Evolutionary conservation across 768 basidiomycete genomes (phyloP).

Genomic region (Boletus rubescentipes): DNA sequence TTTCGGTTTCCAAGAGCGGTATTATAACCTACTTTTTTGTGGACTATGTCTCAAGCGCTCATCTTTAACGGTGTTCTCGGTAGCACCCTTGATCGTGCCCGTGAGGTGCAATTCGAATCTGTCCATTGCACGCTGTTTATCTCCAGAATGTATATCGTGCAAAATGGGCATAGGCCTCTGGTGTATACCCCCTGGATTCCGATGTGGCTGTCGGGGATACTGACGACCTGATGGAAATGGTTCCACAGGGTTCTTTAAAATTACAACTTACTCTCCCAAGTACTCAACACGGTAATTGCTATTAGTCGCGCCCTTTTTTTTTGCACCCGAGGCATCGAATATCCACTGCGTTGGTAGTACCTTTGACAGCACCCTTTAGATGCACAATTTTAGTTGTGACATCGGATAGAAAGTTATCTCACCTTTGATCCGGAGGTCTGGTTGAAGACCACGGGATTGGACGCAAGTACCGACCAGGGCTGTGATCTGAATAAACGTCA

Average conservation of each 20-base stretch:
- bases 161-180: slow-evolving; percentile 4
- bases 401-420: slow-evolving; percentile 6
- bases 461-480: slow-evolving; percentile 7
- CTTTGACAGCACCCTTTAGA: neutral
- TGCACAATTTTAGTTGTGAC: slow-evolving; percentile 27
- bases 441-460: slow-evolving; percentile 4
- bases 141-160: slow-evolving; percentile 11
- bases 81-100: slow-evolving; percentile 7
- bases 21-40: slow-evolving; percentile 12
- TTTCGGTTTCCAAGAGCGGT: slow-evolving; percentile 10
- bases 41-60: slow-evolving; percentile 1
- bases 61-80: slow-evolving; percentile 14
- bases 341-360: neutral
- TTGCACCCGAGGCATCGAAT: neutral
- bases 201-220: neutral
- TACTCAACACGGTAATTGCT: neutral
- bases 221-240: slow-evolving; percentile 4
- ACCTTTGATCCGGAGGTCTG: slow-evolving; percentile 5
- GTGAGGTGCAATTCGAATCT: slow-evolving; percentile 22
- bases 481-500: slow-evolving; percentile 13
- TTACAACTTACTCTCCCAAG: slow-evolving; percentile 6
- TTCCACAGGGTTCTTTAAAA: slow-evolving; percentile 6
- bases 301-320: neutral
- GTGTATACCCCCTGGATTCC: slow-evolving; percentile 1
- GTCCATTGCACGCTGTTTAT: slow-evolving; percentile 16